Evolutionary conservation across 257 asterid genomes (phyloP).

Genomic region (Paraleonurus japonicus): DNA sequence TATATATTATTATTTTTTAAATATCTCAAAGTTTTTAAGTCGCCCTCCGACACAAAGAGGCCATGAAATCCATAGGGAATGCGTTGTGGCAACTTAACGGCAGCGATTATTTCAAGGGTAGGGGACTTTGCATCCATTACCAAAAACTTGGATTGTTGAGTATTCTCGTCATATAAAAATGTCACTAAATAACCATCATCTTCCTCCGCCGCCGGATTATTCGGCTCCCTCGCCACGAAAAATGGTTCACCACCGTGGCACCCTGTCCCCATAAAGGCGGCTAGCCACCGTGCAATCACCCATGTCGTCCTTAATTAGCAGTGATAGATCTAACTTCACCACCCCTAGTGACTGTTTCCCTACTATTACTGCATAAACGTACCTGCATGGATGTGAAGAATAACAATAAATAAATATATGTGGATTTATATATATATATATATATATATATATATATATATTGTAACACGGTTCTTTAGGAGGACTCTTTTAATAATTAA

Average conservation of each 20-base stretch:
- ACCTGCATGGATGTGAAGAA: neutral
- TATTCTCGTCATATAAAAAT: neutral
- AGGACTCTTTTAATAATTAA: no score
- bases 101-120: constrained; percentile 6
- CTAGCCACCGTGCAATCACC: constrained; percentile 16
- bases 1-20: no score
- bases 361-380: neutral
- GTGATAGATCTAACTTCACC: constrained; percentile 19
- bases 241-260: neutral
- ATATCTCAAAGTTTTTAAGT: neutral
- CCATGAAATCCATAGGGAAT: constrained; percentile 21
- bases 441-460: no score
- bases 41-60: constrained; percentile 14
- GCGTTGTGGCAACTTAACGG: constrained; percentile 12
- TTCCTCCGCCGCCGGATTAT: constrained; percentile 7
- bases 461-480: no score
- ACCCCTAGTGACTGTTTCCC: neutral
- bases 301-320: neutral
- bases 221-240: constrained; percentile 15
- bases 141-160: neutral
- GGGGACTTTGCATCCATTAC: neutral
- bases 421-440: no score
- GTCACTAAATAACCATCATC: constrained; percentile 9
- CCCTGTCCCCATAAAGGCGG: neutral
- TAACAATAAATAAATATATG: no score